Conservation (phyloP, 257 asterid species). For the Nicotiana tomentosiformis region DNA sequence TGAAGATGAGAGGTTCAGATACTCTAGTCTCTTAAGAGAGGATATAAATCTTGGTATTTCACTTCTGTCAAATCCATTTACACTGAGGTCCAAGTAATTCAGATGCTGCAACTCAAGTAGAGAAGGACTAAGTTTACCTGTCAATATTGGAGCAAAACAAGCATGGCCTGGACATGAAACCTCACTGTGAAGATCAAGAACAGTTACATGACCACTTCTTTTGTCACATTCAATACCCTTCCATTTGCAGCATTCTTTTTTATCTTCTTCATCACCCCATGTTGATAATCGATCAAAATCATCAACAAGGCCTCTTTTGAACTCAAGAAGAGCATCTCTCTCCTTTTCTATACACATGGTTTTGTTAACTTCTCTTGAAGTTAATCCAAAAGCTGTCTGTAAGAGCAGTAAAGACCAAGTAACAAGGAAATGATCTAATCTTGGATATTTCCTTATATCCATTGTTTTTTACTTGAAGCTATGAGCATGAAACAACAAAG, state of each 20-base stretch:
- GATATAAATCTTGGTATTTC: slow-evolving; percentile 7
- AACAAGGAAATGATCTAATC: not conserved
- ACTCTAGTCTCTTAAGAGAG: not conserved
- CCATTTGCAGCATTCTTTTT: slow-evolving; percentile 15
- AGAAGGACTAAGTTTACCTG: slow-evolving; percentile 21
- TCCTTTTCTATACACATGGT: not conserved
- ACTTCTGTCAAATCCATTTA: slow-evolving; percentile 5
- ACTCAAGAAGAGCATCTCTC: not conserved
- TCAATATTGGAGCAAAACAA: not conserved
- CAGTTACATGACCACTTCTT: slow-evolving; percentile 7
- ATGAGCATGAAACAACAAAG: not conserved
- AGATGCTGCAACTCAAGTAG: slow-evolving; percentile 19
- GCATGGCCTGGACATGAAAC: not conserved
- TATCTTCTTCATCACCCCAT: not conserved
- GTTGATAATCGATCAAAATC: not conserved
- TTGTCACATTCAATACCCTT: slow-evolving; percentile 12
- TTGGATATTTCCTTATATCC: not conserved
- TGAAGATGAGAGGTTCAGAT: not conserved
- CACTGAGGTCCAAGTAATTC: slow-evolving; percentile 8
- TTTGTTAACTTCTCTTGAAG: not conserved
- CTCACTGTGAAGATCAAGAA: slow-evolving; percentile 7
- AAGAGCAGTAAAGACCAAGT: not conserved
- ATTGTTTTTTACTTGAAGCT: not conserved
- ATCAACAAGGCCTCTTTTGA: not conserved
- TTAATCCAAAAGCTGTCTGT: not conserved